Evolutionary conservation across 805 yeast genomes (phyloP), one percentile per base, ranked within the genome.

Genomic region (Candida ulmi): DNA sequence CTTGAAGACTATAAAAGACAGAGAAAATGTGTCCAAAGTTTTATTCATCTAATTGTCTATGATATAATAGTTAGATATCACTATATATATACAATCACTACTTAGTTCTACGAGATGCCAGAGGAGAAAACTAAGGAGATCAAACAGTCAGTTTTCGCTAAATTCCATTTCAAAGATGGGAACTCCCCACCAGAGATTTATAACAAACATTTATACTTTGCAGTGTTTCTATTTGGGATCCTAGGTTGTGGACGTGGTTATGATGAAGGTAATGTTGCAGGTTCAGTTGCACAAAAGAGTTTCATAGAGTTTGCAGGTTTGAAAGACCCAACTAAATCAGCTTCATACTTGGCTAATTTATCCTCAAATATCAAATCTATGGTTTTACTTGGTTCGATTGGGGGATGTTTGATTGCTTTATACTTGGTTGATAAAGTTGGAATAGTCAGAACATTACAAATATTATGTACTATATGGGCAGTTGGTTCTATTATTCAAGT

Each of bases 311-410:
- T 57, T 36, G 74, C 74, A 48, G 77, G 77, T 0, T 60, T 77
- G 18, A 50, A 57, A 13, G 74, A 72, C 47, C 50, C 61, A 5
- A 44, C 47, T 18, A 65, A 65, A 45, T 36, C 70, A 4, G 58
- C 45, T 4, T 28, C 53, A 6, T 53, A 64, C 11, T 31, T 68
- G n/a, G 79, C 79, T 5, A 61, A 70, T 45, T 54, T 71, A 45
- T 66, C 66, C 45, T 71, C 79, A 6, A 76, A 74, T 51, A 76
- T 76, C 49, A 66, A 75, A 4, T 61, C 80, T 7, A 77, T 77
- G 81, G 81, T 76, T 8, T 78, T 72, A 48, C 52, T 76, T 23
- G 79, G 79, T 3, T 69, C 76, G 16, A 66, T 75, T 29, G 78
- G 72, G 30, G 83, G 83, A 16, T 61, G 78, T 17, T 38, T 75